Base-by-base conservation (phyloP, 306 rosid species). In the Cicer yamashitae region DNA sequence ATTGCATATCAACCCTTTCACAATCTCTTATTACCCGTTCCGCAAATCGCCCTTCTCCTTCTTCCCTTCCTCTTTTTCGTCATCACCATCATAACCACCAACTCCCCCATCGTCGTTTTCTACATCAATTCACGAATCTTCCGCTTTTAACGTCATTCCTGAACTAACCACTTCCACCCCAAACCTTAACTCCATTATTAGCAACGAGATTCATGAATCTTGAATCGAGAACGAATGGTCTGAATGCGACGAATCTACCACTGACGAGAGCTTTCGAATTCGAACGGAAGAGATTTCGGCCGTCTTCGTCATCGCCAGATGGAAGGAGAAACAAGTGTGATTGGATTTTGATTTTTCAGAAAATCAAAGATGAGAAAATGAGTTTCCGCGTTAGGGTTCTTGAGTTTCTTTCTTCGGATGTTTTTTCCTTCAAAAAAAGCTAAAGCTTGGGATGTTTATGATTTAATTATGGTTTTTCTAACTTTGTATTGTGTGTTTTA, bases 231-330 rank as follows among this genome's bases (percentile, higher is more conserved):
- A 59, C 10, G 17, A 83, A 87, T 7, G 84, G 85, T 30, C 85
- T 77, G n/a, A 90, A 84, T 18, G 75, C 56, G 43, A 86, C 70
- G 48, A 79, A 57, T 53, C 86, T 87, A 0, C 85, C 85, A 70
- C 90, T 92, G 12, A 79, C 58, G 0, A 86, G 50, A 6, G 83
- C 15, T 45, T 84, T 84, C 4, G 79, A 78, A 40, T 75, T 77
- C 14, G 90, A 60, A 34, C 93, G 93, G 25, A 91, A 86, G 13
- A 89, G 84, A 53, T 74, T 51, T 18, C 94, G 89, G 3, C 86
- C 91, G 3, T 87, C 93, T 58, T 85, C 92, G 45, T 91, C 99
- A 46, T 89, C 99, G 1, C 92, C 96, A 58, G 97, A 89, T 18
- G 20, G 20, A n/a, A n/a, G n/a, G n/a, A n/a, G n/a, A n/a, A n/a